Evolutionary conservation across 805 yeast genomes (phyloP).

Genomic region (Kockiozyma suomiensis): DNA sequence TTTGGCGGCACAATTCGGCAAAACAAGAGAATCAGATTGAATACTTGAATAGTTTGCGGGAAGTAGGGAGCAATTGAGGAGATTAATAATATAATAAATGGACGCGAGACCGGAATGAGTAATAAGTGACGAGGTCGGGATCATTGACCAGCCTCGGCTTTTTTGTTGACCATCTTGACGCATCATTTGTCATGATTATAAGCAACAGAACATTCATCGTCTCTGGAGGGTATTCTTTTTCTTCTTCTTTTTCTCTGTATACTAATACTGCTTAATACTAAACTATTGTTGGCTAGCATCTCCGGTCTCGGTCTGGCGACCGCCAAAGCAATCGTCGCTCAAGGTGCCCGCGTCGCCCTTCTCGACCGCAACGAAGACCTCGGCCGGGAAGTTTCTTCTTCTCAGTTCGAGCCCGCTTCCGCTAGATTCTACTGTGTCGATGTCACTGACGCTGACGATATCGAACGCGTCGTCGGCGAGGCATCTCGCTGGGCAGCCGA

Average conservation of each 20-base stretch:
- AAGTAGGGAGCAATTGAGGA: too few species aligned
- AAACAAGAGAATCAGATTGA: too few species aligned
- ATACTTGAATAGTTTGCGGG: too few species aligned
- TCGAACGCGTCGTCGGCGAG: constrained; percentile 19
- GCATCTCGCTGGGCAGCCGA: constrained; percentile 17
- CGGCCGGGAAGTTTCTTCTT: not conserved
- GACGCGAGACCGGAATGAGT: too few species aligned
- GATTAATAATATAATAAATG: too few species aligned
- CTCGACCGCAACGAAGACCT: constrained; percentile 19
- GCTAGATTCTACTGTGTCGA: constrained; percentile 16
- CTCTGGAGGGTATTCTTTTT: constrained; percentile 25
- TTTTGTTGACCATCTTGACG: too few species aligned
- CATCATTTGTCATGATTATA: constrained; percentile 12
- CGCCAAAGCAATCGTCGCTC: constrained; percentile 5
- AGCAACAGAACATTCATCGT: constrained; percentile 14
- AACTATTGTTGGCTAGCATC: too few species aligned
- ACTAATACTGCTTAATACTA: too few species aligned
- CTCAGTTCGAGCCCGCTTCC: not conserved
- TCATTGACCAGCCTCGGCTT: too few species aligned
- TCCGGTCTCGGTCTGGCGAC: constrained; percentile 31
- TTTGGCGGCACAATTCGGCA: too few species aligned
- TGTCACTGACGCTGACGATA: constrained; percentile 13
- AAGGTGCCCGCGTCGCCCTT: constrained; percentile 27
- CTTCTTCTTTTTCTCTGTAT: not conserved
- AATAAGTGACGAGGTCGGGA: too few species aligned